Percentiles rank a stretch among this genome's conserved stretches.
These are phyloP conservation scores for Lachnellula subtilissima DNA, from an alignment of 2,329 filamentous ascomycete genomes.

Conservation along the genomic window DNA sequence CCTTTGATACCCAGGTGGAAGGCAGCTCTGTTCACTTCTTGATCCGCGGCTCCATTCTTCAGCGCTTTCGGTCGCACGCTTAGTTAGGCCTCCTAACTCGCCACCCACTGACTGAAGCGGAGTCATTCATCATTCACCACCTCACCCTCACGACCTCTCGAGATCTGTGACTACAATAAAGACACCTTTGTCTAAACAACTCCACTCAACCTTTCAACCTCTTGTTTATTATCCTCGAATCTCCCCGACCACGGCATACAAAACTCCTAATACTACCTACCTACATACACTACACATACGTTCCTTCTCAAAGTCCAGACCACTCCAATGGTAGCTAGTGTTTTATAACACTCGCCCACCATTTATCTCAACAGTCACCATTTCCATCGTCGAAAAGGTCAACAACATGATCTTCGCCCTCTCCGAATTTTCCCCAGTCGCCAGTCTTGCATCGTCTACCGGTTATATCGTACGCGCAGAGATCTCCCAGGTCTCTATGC, in stretches of 20 bases:
- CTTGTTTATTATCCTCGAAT: conserved; percentile 18
- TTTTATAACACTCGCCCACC: conserved; percentile 24
- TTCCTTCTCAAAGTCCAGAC: neutral
- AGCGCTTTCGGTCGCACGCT: conserved; percentile 15
- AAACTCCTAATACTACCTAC: conserved; percentile 3
- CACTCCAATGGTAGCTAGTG: conserved; percentile 27
- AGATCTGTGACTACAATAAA: conserved; percentile 6
- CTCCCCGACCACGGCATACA: conserved; percentile 3
- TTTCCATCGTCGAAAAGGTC: conserved; percentile 31
- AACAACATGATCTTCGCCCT: conserved; percentile 58
- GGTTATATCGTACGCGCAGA: conserved; percentile 54
- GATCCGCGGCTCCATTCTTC: conserved; percentile 1
- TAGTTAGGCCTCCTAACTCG: conserved; percentile 6
- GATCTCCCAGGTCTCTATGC: conserved; percentile 33
- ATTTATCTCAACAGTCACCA: conserved; percentile 29
- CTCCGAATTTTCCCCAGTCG: conserved; percentile 51
- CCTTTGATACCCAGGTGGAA: conserved; percentile 23
- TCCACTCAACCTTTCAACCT: conserved; percentile 28
- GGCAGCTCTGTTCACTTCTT: conserved; percentile 14
- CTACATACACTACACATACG: conserved; percentile 3
- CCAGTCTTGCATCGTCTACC: conserved; percentile 57
- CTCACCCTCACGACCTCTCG: too few species aligned
- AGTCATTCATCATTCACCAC: too few species aligned
- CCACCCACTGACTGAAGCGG: conserved; percentile 12
- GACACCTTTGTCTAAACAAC: conserved; percentile 23